Evolutionary conservation across 176 grass and related monocot species (phyloP).

Genomic region (Cymbopogon citratus): DNA sequence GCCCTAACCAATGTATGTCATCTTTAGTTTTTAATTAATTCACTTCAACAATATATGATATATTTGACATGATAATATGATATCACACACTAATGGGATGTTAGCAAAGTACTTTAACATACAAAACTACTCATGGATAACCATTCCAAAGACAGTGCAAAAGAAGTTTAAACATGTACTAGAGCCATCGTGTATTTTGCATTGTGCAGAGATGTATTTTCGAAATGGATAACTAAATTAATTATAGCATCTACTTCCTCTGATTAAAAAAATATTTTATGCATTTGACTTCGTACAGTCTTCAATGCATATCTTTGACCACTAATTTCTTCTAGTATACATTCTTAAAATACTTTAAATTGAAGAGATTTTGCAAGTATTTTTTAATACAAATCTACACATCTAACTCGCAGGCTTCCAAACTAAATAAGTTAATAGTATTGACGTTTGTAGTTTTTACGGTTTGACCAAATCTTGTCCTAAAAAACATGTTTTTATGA

Average conservation of each 20-base stretch:
- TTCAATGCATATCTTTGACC: background rate
- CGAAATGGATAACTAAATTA: background rate
- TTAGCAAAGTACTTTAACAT: conserved; percentile 7
- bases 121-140: background rate
- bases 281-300: background rate
- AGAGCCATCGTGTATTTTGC: background rate
- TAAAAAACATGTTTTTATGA: background rate
- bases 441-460: background rate
- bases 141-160: background rate
- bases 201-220: background rate
- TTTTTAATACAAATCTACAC: background rate
- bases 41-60: background rate
- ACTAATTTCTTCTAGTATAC: background rate
- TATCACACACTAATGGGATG: background rate
- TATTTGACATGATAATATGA: background rate
- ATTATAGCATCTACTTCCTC: background rate
- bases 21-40: conserved; percentile 1
- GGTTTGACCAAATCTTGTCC: background rate
- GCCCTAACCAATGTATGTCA: background rate
- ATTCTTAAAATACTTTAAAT: background rate
- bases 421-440: background rate
- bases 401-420: background rate
- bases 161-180: background rate
- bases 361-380: background rate
- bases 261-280: background rate